Base-by-base conservation (phyloP, 768 basidiomycete genomes). In the Lyophyllum shimeji region DNA sequence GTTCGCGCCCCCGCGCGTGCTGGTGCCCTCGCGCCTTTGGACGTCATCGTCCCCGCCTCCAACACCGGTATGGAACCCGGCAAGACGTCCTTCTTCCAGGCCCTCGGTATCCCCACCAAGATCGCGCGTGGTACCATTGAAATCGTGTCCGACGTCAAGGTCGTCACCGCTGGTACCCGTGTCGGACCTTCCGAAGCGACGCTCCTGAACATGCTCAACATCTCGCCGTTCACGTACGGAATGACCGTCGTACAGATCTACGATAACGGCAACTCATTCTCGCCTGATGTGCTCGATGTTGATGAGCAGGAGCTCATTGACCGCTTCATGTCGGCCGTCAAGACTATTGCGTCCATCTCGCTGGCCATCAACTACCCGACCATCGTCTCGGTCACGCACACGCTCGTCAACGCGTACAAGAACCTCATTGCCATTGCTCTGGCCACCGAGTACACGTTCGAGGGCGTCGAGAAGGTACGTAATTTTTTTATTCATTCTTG, bases 31-130 rank as follows among this genome's bases (percentile, higher is more conserved):
- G 95, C 96, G 34, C 91, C 96, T 69, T 86, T 84, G 78, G 89
- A 98, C 66, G 96, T 98, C 68, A 78, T 76, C 58, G 90, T 99
- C 64, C 94, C 95, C 33, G 93, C 88, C 44, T 89, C 95, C 58
- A 98, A 98, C 87, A 99, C 97, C 53, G 95, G 95, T 76, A 99
- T 99, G 97, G 97, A 98, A 75, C 97, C 97, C 66, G 97, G 96
- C 69, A 99, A 99, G 84, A 99, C 97, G 59, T 97, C 97, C 66
- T 99, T 98, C 93, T 99, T 99, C 93, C 97, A 99, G 83, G 97
- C 97, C 55, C 89, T 99, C 70, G 89, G 90, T 80, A 95, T 99
- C 76, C 96, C 97, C 46, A 99, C 97, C 74, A 99, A 99, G 86
- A 98, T 99, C 63, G 95, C 97, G 50, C 90, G 97, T 87, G 97